Base-by-base conservation (phyloP, 805 yeast genomes). In the Nadsonia fulvescens region DNA sequence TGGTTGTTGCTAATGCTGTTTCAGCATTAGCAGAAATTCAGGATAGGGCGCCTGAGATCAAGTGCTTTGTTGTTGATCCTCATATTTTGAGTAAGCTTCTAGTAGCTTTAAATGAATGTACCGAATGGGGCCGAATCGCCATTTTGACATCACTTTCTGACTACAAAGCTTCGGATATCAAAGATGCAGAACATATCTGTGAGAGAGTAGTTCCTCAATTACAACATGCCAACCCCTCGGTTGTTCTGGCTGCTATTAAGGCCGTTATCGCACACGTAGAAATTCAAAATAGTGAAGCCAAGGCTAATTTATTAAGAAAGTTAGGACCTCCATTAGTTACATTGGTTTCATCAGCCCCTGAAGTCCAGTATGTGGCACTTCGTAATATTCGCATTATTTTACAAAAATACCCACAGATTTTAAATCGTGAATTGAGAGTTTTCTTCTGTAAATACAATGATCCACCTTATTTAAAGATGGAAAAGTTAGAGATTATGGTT, bases 121-220 rank as follows among this genome's bases (percentile, higher is more conserved):
- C 96, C 0, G 99, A 89, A 54, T 89, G 99, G 99, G 98, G 98
- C 7, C 66, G 98, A 43, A 76, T 89, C 37, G 68, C 95, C 2
- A 77, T 89, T 22, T 58, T 89, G 32, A 67, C 77, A 1, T 82
- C 93, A 1, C 53, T 89, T 36, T 62, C 81, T 5, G 83, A 74
- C 23, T 83, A 73, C 47, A 44, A 56, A 4, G 59, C 91, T 0
- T 40, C 45, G 2, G 65, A 60, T 23, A 46, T 54, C 2, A 55
- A 61, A 9, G 93, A 83, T 44, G 82, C 92, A 2, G 49, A 65
- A 22, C 55, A 56, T 4, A 42, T 83, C 39, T 66, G 79, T 13
- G 86, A 75, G 19, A 52, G 61, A 8, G 55, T 67, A 3, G 45
- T 74, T 5, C 82, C 93, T 0, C 66, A 71, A 20, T 51, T 86